These are phyloP conservation scores for Lachancea kluyveri DNA, from an alignment of 805 yeast species.

Conservation along the genomic window DNA sequence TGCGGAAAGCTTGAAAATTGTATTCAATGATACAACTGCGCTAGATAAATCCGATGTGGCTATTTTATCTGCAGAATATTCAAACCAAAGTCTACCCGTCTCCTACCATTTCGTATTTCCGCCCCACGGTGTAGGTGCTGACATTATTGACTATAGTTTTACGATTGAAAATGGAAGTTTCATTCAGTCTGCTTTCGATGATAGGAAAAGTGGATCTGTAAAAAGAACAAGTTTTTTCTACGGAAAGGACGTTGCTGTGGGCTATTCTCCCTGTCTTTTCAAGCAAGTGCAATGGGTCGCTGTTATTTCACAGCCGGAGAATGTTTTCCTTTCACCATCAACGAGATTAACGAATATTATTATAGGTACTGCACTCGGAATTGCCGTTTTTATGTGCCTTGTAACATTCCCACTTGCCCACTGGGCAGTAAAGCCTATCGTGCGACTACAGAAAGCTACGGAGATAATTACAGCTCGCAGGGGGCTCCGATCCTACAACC, in stretches of 20 bases:
- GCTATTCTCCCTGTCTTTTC: slow-evolving; percentile 44
- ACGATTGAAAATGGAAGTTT: slow-evolving; percentile 30
- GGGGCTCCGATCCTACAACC: slow-evolving; percentile 28
- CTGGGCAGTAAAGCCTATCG: slow-evolving; percentile 78
- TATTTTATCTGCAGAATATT: slow-evolving; percentile 26
- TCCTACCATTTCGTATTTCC: slow-evolving; percentile 40
- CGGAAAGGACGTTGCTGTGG: slow-evolving; percentile 44
- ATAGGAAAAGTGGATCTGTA: slow-evolving; percentile 37
- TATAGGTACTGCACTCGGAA: slow-evolving; percentile 71
- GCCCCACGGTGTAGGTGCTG: slow-evolving; percentile 23
- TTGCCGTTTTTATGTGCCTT: slow-evolving; percentile 66
- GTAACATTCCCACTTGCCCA: slow-evolving; percentile 81
- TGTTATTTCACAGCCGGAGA: slow-evolving; percentile 55
- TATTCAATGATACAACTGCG: slow-evolving; percentile 37
- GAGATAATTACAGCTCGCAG: slow-evolving; percentile 45
- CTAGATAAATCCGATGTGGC: slow-evolving; percentile 33
- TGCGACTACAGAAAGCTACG: slow-evolving; percentile 73
- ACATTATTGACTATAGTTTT: slow-evolving; percentile 19
- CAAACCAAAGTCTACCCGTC: slow-evolving; percentile 18
- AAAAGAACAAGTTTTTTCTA: slow-evolving; percentile 34
- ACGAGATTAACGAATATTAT: slow-evolving; percentile 58
- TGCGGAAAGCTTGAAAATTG: slow-evolving; percentile 38
- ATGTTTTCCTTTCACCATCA: slow-evolving; percentile 57
- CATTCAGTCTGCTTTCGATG: slow-evolving; percentile 31
- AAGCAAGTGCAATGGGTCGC: slow-evolving; percentile 61